Conservation (phyloP, 495 filamentous ascomycete species). For the Aspergillus haitiensis region DNA sequence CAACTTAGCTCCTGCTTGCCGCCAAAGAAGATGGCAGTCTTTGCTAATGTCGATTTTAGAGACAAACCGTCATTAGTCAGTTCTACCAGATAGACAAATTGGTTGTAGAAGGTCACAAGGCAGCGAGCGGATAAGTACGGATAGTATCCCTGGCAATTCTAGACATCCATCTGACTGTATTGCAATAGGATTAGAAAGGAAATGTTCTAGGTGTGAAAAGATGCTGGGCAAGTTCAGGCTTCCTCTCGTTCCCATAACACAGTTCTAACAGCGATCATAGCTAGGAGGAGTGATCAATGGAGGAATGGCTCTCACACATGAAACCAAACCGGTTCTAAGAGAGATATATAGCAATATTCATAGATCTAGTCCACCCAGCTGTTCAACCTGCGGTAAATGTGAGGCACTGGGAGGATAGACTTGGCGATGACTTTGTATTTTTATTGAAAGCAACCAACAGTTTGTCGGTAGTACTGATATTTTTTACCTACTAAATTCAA, state of each 20-base stretch:
- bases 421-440: conserved; percentile 26
- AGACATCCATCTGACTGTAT: background rate
- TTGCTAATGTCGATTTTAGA: conserved; percentile 53
- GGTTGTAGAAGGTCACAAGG: conserved; percentile 86
- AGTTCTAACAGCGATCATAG: conserved; percentile 30
- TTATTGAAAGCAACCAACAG: conserved; percentile 20
- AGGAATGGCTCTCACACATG: conserved; percentile 8
- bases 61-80: conserved; percentile 91
- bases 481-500: conserved; percentile 5
- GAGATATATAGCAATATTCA: background rate
- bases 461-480: conserved; percentile 21
- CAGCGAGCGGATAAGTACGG: conserved; percentile 33
- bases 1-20: background rate
- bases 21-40: background rate
- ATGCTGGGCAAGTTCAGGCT: conserved; percentile 65
- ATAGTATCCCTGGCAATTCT: background rate
- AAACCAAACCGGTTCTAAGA: conserved; percentile 4
- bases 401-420: conserved; percentile 21
- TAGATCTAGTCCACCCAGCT: background rate
- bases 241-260: conserved; percentile 13
- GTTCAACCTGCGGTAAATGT: background rate
- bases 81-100: conserved; percentile 91
- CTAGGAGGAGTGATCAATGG: conserved; percentile 41
- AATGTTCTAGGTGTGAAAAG: conserved; percentile 75
- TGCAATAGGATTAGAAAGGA: conserved; percentile 49